These are phyloP conservation scores for Termitomyces bulborhizus DNA, from an alignment of 768 basidiomycete genomes.

Conservation along the genomic window DNA sequence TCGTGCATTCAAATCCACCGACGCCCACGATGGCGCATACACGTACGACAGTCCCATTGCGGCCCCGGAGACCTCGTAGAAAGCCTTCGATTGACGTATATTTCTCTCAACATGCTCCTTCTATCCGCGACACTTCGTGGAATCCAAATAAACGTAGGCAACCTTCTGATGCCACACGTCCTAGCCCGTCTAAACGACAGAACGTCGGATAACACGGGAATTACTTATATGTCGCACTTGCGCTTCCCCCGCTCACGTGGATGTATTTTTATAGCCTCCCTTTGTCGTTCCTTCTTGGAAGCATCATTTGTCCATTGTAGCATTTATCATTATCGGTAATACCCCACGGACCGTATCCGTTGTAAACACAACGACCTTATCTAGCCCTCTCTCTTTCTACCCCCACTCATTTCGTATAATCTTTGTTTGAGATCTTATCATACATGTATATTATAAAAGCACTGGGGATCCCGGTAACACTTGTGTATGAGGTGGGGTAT, in stretches of 20 bases:
- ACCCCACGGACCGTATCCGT: neutral
- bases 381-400: neutral
- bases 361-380: neutral
- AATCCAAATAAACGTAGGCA: constrained; percentile 19
- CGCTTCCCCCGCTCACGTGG: neutral
- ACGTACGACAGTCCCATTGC: constrained; percentile 11
- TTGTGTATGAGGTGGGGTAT: neutral
- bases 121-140: constrained; percentile 14
- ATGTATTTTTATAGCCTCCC: constrained; percentile 11
- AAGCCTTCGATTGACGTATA: constrained; percentile 44
- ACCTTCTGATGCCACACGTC: constrained; percentile 15
- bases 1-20: constrained; percentile 66
- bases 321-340: constrained; percentile 13
- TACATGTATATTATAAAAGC: neutral
- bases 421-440: neutral
- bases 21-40: constrained; percentile 40
- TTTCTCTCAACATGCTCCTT: constrained; percentile 28
- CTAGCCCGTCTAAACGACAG: constrained; percentile 16
- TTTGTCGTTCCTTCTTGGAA: neutral
- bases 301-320: constrained; percentile 11
- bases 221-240: neutral
- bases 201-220: constrained; percentile 9
- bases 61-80: constrained; percentile 11
- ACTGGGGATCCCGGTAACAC: neutral
- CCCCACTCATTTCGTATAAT: neutral